A percentile compares a stretch with the other conserved stretches of the same genome.
These are phyloP conservation scores for Avena atlantica DNA, from an alignment of 176 grass and related monocot genomes.

Conservation along the genomic window DNA sequence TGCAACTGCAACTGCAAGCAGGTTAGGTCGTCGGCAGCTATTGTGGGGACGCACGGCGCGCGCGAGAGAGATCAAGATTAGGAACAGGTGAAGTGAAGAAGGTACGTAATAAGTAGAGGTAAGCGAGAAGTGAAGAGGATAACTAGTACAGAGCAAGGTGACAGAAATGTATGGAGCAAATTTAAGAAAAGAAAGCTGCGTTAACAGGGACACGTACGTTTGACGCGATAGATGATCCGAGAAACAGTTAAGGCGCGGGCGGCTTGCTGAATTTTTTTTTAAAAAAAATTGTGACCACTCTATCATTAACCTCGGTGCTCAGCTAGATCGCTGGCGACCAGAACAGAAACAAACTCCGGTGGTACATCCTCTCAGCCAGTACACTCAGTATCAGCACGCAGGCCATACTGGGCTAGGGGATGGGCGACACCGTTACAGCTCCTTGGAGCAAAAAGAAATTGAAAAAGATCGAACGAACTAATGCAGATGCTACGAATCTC, in stretches of 20 bases:
- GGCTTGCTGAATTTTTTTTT: no score
- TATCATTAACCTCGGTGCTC: no score
- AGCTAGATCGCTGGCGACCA: no score
- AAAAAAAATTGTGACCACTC: no score
- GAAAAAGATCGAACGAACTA: no score
- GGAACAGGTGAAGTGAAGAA: background rate
- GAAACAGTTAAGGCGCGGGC: slow-evolving; percentile 17
- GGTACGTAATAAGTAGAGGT: background rate
- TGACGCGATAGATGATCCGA: background rate
- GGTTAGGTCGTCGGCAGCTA: slow-evolving; percentile 54
- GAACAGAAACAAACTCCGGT: no score
- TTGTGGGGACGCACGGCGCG: slow-evolving; percentile 22
- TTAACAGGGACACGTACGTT: slow-evolving; percentile 4
- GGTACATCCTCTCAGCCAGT: no score
- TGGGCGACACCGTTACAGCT: no score
- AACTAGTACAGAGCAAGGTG: background rate
- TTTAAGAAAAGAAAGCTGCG: background rate
- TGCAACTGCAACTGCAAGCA: slow-evolving; percentile 7
- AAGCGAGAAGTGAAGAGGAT: background rate
- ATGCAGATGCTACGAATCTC: no score
- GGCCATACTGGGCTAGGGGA: no score
- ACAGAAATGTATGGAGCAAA: background rate
- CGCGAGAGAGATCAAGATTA: background rate
- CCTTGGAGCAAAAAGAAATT: no score
- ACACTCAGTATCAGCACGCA: no score